Base-by-base conservation (phyloP, 768 basidiomycete species). In the Mycena floridula region DNA sequence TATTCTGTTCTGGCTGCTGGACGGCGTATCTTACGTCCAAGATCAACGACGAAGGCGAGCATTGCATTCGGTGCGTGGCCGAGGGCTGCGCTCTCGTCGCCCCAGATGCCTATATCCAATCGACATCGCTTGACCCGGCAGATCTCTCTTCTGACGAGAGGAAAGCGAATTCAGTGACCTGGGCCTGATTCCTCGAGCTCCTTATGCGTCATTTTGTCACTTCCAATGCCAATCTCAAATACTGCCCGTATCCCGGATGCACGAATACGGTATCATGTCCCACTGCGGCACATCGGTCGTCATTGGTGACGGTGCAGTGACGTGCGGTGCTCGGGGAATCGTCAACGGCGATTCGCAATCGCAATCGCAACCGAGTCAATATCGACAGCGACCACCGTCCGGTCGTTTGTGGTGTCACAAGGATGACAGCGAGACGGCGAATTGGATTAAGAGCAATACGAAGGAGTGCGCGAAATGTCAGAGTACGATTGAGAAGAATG, bases 391-490 rank as follows among this genome's bases (percentile, higher is more conserved):
- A 95, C 60, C 96, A 99, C 59, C 78, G 91, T 24, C 96, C 96
- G 0, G 82, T 96, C 36, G 75, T 96, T 39, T 99, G 96, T 63
- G 71, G 65, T 5, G 85, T 94, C 20, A 89, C 93, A 50, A 83
- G 75, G 70, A 77, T 92, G 73, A 99, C 60, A 89, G 86, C 50
- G 96, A 99, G 69, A 99, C 96, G 15, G 91, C 93, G 21, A 98
- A 99, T 63, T 99, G 96, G 96, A 92, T 99, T 72, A 92, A 90
- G 78, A 96, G 93, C 51, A 97, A 99, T 61, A 99, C 96, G 32
- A 98, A 99, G 72, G 96, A 99, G 64, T 99, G 96, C 61, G 73
- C 81, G 16, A 85, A 92, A 60, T 99, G 96, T 62, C 85, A 91
- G 62, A 92, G 91, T 55, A 98, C 96, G 43, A 99, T 99, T 46